A percentile compares a stretch with the other conserved stretches of the same genome.
Evolutionary conservation across 2,329 filamentous ascomycete genomes (phyloP).

Genomic region (Colletotrichum tamarilloi): DNA sequence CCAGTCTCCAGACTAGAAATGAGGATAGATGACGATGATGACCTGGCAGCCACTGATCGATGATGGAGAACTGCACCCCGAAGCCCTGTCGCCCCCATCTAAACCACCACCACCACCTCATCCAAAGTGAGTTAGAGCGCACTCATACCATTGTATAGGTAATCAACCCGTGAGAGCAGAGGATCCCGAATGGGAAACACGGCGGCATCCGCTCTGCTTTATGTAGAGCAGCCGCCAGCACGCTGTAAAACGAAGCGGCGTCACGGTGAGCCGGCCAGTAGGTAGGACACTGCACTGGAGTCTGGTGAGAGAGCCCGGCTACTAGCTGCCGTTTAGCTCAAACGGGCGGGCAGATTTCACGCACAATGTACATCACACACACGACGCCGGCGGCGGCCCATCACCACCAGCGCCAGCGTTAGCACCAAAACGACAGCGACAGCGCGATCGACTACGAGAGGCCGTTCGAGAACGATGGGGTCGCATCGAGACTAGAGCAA

Average conservation of each 20-base stretch:
- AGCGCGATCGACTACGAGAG: background rate
- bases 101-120: background rate
- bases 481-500: slow-evolving; percentile 6
- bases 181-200: background rate
- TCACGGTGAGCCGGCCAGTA: background rate
- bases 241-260: background rate
- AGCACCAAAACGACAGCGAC: background rate
- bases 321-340: slow-evolving; percentile 2
- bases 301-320: too few relatives aligned
- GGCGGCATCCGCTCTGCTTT: background rate
- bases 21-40: slow-evolving; percentile 14
- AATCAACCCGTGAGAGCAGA: background rate
- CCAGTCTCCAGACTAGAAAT: slow-evolving; percentile 1
- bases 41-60: background rate
- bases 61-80: background rate
- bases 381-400: background rate
- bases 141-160: background rate
- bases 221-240: background rate
- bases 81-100: background rate
- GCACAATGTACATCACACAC: slow-evolving; percentile 25
- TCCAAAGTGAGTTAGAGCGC: background rate
- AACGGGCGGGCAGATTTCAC: background rate
- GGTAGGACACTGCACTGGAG: background rate
- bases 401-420: background rate
- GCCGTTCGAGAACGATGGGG: background rate